These are phyloP conservation scores for Yarrowia keelungensis DNA, from an alignment of 805 yeast species.

Conservation along the genomic window DNA sequence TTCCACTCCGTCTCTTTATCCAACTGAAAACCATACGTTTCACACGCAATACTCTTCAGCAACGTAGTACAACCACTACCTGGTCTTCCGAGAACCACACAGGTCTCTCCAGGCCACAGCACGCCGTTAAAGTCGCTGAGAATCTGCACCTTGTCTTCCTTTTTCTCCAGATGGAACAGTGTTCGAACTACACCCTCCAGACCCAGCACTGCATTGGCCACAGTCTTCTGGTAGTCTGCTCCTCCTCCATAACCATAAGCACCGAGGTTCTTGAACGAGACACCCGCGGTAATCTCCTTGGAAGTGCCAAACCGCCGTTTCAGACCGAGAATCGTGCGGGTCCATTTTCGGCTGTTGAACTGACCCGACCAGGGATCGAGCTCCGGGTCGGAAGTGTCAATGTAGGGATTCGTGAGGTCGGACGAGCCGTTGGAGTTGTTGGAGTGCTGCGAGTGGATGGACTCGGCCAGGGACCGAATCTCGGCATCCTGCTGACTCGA, in stretches of 20 bases:
- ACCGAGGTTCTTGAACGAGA: constrained; percentile 63
- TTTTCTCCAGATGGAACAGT: constrained; percentile 45
- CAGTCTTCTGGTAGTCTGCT: constrained; percentile 71
- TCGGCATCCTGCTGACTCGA: constrained; percentile 29
- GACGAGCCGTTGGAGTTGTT: constrained; percentile 16
- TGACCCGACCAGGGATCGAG: constrained; percentile 65
- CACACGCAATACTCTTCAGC: constrained; percentile 61
- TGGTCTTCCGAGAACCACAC: constrained; percentile 80
- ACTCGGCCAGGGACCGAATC: constrained; percentile 34
- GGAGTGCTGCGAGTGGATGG: constrained; percentile 27
- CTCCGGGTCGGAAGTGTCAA: constrained; percentile 51
- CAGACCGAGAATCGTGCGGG: constrained; percentile 62
- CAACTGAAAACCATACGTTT: constrained; percentile 63
- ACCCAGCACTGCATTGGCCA: constrained; percentile 53
- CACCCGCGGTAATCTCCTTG: constrained; percentile 65
- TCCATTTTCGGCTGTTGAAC: constrained; percentile 69
- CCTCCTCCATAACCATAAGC: constrained; percentile 70
- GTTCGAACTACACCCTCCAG: constrained; percentile 41
- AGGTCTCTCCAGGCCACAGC: constrained; percentile 67
- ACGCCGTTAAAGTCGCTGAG: constrained; percentile 62
- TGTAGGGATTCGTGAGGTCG: constrained; percentile 44
- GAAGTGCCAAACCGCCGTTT: constrained; percentile 64
- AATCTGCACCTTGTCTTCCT: constrained; percentile 51
- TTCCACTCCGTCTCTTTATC: constrained; percentile 56
- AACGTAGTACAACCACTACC: constrained; percentile 75